Evolutionary conservation across 2,329 filamentous ascomycete genomes (phyloP).

Genomic region (Chalaropsis ovoidea): DNA sequence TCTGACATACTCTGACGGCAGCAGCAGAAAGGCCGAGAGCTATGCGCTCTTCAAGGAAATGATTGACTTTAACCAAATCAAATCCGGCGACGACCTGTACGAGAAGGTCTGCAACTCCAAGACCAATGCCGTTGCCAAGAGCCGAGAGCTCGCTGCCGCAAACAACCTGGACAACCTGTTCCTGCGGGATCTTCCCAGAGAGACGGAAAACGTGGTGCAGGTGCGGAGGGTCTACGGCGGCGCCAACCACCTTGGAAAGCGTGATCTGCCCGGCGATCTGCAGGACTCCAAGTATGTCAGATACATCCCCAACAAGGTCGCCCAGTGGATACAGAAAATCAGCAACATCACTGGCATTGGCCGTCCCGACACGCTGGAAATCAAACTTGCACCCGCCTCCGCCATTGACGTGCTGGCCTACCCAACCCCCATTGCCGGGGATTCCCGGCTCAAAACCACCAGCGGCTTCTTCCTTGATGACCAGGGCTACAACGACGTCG

Average conservation of each 20-base stretch:
- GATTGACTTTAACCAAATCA: slow-evolving; percentile 31
- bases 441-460: slow-evolving; percentile 29
- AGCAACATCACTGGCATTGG: neutral
- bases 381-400: neutral
- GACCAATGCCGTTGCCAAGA: slow-evolving; percentile 24
- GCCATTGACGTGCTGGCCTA: slow-evolving; percentile 27
- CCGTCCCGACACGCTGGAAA: neutral
- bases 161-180: slow-evolving; percentile 2
- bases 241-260: slow-evolving; percentile 15
- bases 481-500: slow-evolving; percentile 32
- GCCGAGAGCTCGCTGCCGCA: slow-evolving; percentile 27
- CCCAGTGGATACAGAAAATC: slow-evolving; percentile 7
- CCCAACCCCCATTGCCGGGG: slow-evolving; percentile 31
- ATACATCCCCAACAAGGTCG: slow-evolving; percentile 7
- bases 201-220: slow-evolving; percentile 5
- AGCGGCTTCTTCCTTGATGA: slow-evolving; percentile 34
- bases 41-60: slow-evolving; percentile 28
- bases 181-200: slow-evolving; percentile 31
- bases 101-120: slow-evolving; percentile 32
- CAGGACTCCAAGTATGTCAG: slow-evolving; percentile 9
- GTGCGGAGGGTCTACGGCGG: slow-evolving; percentile 11
- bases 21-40: slow-evolving; percentile 30
- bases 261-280: slow-evolving; percentile 7
- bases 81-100: slow-evolving; percentile 34
- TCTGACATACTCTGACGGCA: slow-evolving; percentile 34